Evolutionary conservation across 1,139 yeast genomes (phyloP).

Genomic region (Kodamaea suecica): DNA sequence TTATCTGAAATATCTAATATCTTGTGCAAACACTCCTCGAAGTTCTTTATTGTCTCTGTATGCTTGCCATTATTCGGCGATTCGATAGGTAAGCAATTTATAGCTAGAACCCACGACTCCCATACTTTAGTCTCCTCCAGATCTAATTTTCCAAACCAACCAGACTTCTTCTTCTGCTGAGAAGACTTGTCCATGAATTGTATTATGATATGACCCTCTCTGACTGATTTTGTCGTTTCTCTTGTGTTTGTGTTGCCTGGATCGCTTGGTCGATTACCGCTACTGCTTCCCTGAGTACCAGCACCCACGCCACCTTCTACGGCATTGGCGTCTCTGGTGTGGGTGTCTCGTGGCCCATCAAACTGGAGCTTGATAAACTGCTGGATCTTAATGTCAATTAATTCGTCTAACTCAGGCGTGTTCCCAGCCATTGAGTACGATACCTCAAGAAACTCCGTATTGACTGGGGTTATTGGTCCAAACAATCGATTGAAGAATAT

Average conservation of each 20-base stretch:
- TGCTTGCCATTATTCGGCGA: slow-evolving; percentile 9
- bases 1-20: slow-evolving; percentile 52
- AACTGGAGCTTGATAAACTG: slow-evolving; percentile 32
- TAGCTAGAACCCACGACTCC: slow-evolving; percentile 44
- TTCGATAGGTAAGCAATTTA: slow-evolving; percentile 31
- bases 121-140: slow-evolving; percentile 27
- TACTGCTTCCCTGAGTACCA: no score
- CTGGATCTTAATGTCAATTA: slow-evolving; percentile 42
- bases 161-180: slow-evolving; percentile 34
- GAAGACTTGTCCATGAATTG: slow-evolving; percentile 28
- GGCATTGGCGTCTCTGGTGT: no score
- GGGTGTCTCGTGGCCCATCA: slow-evolving; percentile 13
- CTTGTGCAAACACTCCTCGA: slow-evolving; percentile 42
- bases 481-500: slow-evolving; percentile 69
- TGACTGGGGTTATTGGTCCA: slow-evolving; percentile 60
- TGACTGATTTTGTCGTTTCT: no score
- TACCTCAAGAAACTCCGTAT: slow-evolving; percentile 41
- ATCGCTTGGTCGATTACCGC: no score
- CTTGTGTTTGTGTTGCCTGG: slow-evolving; percentile 7
- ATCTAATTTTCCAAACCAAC: slow-evolving; percentile 42
- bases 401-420: slow-evolving; percentile 42
- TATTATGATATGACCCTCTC: slow-evolving; percentile 27
- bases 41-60: slow-evolving; percentile 28
- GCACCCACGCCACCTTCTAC: no score
- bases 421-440: slow-evolving; percentile 46